Conservation (phyloP, 2,329 filamentous ascomycete genomes). For the Monosporascus sp. region DNA sequence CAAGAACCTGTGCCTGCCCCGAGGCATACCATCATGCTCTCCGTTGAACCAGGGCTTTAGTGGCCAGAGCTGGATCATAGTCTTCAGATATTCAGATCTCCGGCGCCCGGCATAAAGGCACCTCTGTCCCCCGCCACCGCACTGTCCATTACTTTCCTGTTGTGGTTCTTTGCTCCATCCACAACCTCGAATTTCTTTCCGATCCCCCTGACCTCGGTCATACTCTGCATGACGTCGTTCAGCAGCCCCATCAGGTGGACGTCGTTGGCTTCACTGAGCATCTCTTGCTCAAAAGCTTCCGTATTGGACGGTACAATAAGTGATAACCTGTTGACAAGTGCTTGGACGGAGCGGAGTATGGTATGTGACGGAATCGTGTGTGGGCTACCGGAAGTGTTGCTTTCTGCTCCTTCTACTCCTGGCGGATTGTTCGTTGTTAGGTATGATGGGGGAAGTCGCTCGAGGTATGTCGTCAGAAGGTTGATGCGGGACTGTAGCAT, state of each 20-base stretch:
- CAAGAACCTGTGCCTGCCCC: not conserved
- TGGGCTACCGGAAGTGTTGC: constrained; percentile 26
- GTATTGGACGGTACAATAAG: constrained; percentile 70
- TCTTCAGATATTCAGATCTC: constrained; percentile 20
- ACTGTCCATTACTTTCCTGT: constrained; percentile 14
- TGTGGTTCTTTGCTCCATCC: constrained; percentile 34
- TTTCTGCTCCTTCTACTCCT: constrained; percentile 22
- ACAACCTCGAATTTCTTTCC: constrained; percentile 67
- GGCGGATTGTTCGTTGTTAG: constrained; percentile 39
- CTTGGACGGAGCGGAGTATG: constrained; percentile 82
- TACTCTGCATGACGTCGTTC: constrained; percentile 66
- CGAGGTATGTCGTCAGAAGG: constrained; percentile 71
- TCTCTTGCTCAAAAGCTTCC: constrained; percentile 62
- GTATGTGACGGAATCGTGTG: constrained; percentile 53
- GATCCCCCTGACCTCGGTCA: constrained; percentile 65
- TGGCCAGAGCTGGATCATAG: not conserved
- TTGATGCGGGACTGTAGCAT: constrained; percentile 78
- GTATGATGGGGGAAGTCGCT: constrained; percentile 62
- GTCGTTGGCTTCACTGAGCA: constrained; percentile 75
- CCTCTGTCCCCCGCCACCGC: constrained; percentile 9
- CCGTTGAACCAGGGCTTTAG: not conserved
- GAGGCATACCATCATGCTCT: no score
- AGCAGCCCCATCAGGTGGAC: constrained; percentile 74
- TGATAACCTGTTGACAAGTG: constrained; percentile 75
- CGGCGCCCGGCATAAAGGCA: constrained; percentile 13